Evolutionary conservation across 2,329 filamentous ascomycete genomes (phyloP), one percentile per base, ranked within the genome.

Genomic region (Fusarium sp.): DNA sequence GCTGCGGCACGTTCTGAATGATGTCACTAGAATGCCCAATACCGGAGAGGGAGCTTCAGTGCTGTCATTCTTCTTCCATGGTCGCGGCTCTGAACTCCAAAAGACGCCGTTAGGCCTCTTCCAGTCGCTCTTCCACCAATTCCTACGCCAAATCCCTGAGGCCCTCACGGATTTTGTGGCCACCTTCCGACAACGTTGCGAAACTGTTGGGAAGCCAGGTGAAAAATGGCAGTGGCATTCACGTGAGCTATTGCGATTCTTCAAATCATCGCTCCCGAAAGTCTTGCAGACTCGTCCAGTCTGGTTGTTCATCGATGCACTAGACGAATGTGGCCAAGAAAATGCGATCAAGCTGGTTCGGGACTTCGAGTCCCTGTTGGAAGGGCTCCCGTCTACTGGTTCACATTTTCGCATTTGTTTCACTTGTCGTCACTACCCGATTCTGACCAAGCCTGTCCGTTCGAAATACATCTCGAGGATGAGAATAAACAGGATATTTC

Each of bases 261-360:
- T 80, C 15, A 7, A 61, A 33, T 55, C 22, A 4, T 67, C 69
- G 1, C 43, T 80, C 24, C 31, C n/a, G 3, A 67, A 58, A 8
- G 26, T 77, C 7, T 21, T 77, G 3, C 15, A 72, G 5, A 47
- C 4, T 8, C 69, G 36, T 0, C 40, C 67, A 7, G 46, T 80
- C 7, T 72, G 61, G 53, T 17, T 80, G 2, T 78, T 80, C 34
- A 46, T 81, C 24, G 80, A 81, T 26, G 80, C 79, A 0, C 50
- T 81, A 2, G 78, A 81, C 55, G 79, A 81, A 55, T 72, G 72
- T 36, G 77, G 77, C 8, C 31, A 76, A 54, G 34, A 72, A 0
- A 54, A 46, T 34, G 77, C 76, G 1, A 38, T 63, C 3, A 4
- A 61, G 0, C 47, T 80, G 2, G 56, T 71, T 6, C 15, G 55